Evolutionary conservation across 805 yeast species (phyloP).

Genomic region (Starmerella apicola): DNA sequence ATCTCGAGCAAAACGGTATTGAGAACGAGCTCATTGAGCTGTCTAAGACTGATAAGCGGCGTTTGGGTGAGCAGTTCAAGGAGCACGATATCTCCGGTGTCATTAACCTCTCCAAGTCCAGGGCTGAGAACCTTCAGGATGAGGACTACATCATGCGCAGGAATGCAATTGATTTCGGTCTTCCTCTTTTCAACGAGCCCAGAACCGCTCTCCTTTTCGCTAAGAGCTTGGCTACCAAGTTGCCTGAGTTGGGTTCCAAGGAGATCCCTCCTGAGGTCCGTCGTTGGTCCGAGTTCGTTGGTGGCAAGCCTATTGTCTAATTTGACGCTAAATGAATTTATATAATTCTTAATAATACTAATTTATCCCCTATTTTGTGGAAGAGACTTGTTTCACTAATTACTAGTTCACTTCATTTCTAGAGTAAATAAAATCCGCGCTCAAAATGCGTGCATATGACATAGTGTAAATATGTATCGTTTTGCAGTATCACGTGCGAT

Average conservation of each 20-base stretch:
- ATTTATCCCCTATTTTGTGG: no score
- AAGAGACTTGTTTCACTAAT: no score
- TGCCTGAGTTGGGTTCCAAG: conserved; percentile 40
- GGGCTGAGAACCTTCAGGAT: conserved; percentile 76
- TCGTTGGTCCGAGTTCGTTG: conserved; percentile 95
- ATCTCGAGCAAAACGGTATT: conserved; percentile 38
- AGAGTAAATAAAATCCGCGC: no score
- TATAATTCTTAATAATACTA: no score
- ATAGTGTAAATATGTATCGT: no score
- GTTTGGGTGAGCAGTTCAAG: conserved; percentile 85
- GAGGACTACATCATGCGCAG: conserved; percentile 97
- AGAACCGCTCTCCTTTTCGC: conserved; percentile 83
- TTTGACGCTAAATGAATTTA: no score
- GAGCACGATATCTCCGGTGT: conserved; percentile 74
- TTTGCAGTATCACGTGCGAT: no score
- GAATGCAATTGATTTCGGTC: conserved; percentile 95
- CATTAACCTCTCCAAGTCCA: conserved; percentile 77
- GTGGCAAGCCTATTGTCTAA: conserved; percentile 66
- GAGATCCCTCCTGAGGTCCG: conserved; percentile 72
- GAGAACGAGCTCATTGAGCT: conserved; percentile 62
- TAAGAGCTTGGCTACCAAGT: conserved; percentile 60
- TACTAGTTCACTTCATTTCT: no score
- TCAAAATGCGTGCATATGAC: no score
- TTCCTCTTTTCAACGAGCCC: conserved; percentile 94
- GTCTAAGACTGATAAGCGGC: conserved; percentile 88